Conservation (phyloP, 208 protist genomes). For the Endotrypanum monterogeii region DNA sequence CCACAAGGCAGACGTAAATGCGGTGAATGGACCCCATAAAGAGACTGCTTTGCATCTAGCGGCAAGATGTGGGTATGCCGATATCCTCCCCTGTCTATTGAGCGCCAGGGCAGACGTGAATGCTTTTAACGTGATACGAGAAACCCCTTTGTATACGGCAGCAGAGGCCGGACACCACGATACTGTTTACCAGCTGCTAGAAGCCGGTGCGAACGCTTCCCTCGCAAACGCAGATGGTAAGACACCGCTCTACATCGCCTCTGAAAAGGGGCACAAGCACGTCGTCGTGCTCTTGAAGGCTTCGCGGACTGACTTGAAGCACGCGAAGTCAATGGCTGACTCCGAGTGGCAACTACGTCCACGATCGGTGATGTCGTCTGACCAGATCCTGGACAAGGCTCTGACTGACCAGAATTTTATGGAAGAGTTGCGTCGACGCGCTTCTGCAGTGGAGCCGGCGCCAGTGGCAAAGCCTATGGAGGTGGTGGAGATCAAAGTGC, state of each 20-base stretch:
- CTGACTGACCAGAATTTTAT: conserved; percentile 44
- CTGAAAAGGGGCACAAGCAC: conserved; percentile 81
- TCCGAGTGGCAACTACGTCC: conserved; percentile 50
- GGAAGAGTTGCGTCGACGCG: conserved; percentile 37
- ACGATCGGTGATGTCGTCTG: conserved; percentile 59
- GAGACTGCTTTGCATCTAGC: conserved; percentile 83
- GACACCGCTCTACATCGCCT: conserved; percentile 84
- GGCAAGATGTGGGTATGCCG: conserved; percentile 50
- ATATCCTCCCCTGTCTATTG: conserved; percentile 52
- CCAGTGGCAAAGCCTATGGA: conserved; percentile 59
- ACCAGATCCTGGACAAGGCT: conserved; percentile 66
- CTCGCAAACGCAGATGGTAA: conserved; percentile 83
- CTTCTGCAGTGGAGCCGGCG: conserved; percentile 14
- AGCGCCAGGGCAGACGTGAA: conserved; percentile 63
- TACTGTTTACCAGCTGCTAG: conserved; percentile 67
- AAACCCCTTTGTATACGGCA: conserved; percentile 83
- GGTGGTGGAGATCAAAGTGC: conserved; percentile 76
- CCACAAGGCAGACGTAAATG: conserved; percentile 63
- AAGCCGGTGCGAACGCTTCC: conserved; percentile 51
- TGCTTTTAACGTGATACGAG: conserved; percentile 57
- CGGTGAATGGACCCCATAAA: conserved; percentile 47
- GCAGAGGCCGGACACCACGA: conserved; percentile 67
- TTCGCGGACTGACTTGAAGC: conserved; percentile 41
- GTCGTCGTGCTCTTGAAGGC: conserved; percentile 83
- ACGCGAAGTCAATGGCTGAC: conserved; percentile 77